Percentiles rank a stretch among this genome's conserved stretches.
Conservation (phyloP, 106 monocot species). For the Xerophyta viscosa region DNA sequence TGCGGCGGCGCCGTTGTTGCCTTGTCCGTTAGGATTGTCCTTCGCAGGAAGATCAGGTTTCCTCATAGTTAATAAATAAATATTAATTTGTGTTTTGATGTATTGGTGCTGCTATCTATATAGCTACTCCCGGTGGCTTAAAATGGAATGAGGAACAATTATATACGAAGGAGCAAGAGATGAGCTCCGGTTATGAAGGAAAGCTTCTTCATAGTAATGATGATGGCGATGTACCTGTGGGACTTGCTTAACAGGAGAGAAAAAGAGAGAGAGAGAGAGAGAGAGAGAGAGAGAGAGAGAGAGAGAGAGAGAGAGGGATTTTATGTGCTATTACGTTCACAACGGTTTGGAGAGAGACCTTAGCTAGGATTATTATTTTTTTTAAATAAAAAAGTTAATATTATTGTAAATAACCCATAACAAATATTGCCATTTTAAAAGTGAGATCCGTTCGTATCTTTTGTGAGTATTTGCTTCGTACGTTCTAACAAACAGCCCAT, state of each 20-base stretch:
- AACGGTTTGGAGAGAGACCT: constrained; percentile 28
- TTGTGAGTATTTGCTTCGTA: too few species aligned
- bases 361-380: too few species aligned
- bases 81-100: too few species aligned
- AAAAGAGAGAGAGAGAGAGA: constrained; percentile 15
- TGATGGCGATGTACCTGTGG: constrained; percentile 42
- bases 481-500: too few species aligned
- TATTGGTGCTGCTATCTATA: too few species aligned
- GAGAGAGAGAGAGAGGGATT: too few species aligned
- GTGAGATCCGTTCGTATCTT: too few species aligned
- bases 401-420: too few species aligned
- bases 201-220: constrained; percentile 23
- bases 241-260: constrained; percentile 55
- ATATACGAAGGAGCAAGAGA: constrained; percentile 1
- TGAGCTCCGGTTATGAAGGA: not conserved
- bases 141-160: constrained; percentile 6
- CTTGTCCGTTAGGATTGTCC: not conserved
- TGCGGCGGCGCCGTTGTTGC: not conserved
- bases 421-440: too few species aligned
- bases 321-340: too few species aligned
- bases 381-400: too few species aligned
- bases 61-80: constrained; percentile 59
- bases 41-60: constrained; percentile 25
- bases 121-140: not conserved
- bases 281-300: too few species aligned